Evolutionary conservation across 176 grass and related monocot genomes (phyloP).

Genomic region (Calamus simplicifolius): DNA sequence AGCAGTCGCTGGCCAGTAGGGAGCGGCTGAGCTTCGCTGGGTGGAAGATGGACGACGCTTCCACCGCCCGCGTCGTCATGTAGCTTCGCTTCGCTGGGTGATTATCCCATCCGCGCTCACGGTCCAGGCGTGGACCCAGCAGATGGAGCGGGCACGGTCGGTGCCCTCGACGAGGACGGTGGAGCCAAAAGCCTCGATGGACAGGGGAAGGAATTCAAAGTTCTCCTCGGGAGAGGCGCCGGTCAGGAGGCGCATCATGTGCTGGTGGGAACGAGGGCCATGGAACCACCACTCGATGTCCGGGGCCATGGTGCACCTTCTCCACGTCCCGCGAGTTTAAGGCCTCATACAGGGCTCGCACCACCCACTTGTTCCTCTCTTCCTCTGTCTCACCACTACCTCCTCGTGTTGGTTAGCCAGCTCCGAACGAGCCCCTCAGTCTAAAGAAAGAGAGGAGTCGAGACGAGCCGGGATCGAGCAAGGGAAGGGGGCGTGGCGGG

Average conservation of each 20-base stretch:
- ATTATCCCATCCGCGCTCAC: not conserved
- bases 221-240: not conserved
- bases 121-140: slow-evolving; percentile 3
- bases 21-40: too few species aligned
- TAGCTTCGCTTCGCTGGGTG: too few species aligned
- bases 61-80: too few species aligned
- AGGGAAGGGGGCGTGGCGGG: too few species aligned
- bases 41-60: too few species aligned
- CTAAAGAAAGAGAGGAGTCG: too few species aligned
- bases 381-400: too few species aligned
- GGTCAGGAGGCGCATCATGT: slow-evolving; percentile 1
- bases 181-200: not conserved
- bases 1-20: too few species aligned
- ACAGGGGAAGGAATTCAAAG: not conserved
- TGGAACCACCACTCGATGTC: slow-evolving; percentile 8
- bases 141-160: not conserved
- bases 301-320: not conserved
- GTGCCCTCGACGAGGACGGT: slow-evolving; percentile 1
- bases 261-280: not conserved
- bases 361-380: too few species aligned
- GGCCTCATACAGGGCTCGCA: slow-evolving; percentile 15
- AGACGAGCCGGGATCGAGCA: too few species aligned
- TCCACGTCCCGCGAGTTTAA: not conserved
- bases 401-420: too few species aligned
- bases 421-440: too few species aligned